Evolutionary conservation across 2,329 filamentous ascomycete species (phyloP).

Genomic region (Colletotrichum gigasporum): DNA sequence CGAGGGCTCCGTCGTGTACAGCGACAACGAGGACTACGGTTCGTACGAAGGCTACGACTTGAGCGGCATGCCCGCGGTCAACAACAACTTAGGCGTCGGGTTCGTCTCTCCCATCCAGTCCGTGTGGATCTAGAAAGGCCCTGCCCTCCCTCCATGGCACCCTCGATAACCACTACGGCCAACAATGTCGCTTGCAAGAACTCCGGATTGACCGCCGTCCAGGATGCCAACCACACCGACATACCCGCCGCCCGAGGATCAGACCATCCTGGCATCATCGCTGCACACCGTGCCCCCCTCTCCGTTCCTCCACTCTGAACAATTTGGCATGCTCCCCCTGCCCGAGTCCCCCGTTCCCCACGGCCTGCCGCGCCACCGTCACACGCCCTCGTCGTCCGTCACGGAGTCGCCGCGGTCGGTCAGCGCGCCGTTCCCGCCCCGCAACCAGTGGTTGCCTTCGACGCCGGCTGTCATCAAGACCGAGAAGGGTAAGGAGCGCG

Average conservation of each 20-base stretch:
- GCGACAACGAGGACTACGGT: slow-evolving; percentile 67
- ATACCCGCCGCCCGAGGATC: slow-evolving; percentile 55
- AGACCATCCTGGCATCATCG: slow-evolving; percentile 46
- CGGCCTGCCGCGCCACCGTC: slow-evolving; percentile 46
- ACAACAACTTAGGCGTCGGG: slow-evolving; percentile 61
- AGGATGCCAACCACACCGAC: slow-evolving; percentile 59
- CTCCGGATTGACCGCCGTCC: slow-evolving; percentile 64
- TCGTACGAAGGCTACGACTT: slow-evolving; percentile 53
- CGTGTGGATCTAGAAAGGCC: slow-evolving; percentile 64
- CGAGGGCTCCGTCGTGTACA: slow-evolving; percentile 70
- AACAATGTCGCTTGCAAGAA: slow-evolving; percentile 48
- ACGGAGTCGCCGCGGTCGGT: slow-evolving; percentile 41
- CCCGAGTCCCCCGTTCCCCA: slow-evolving; percentile 55
- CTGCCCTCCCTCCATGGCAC: slow-evolving; percentile 42
- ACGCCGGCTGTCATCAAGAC: slow-evolving; percentile 18
- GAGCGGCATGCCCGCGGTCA: slow-evolving; percentile 51
- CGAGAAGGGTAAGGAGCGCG: slow-evolving; percentile 32
- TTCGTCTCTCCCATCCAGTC: slow-evolving; percentile 72
- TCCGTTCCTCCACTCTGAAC: slow-evolving; percentile 54
- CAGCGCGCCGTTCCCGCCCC: slow-evolving; percentile 30
- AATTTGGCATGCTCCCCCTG: slow-evolving; percentile 53
- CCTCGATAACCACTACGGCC: slow-evolving; percentile 48
- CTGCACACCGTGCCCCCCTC: slow-evolving; percentile 52
- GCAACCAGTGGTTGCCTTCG: slow-evolving; percentile 13
- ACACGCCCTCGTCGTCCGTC: slow-evolving; percentile 38